Evolutionary conservation across 768 basidiomycete genomes (phyloP).

Genomic region (Chiua virens): DNA sequence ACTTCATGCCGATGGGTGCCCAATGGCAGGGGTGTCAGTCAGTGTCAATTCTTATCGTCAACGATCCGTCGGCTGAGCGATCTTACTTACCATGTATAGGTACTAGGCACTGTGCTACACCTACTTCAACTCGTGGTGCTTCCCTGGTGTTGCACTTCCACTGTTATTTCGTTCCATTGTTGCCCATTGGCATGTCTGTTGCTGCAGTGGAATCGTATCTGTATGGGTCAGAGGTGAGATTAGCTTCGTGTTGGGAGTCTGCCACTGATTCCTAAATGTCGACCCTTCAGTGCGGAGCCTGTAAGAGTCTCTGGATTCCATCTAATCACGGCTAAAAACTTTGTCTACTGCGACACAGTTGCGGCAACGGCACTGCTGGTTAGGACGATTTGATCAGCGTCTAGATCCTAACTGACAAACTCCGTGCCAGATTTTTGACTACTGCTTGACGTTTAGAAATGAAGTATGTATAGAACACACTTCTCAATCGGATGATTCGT

Average conservation of each 20-base stretch:
- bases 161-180: too few species aligned
- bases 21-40: too few species aligned
- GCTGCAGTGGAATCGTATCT: slow-evolving; percentile 8
- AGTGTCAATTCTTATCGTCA: too few species aligned
- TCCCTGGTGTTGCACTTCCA: too few species aligned
- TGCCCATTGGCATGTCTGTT: slow-evolving; percentile 7
- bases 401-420: not conserved
- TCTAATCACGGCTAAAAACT: not conserved
- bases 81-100: too few species aligned
- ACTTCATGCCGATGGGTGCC: too few species aligned
- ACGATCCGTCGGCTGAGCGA: too few species aligned
- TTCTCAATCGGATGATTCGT: not conserved
- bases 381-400: not conserved
- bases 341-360: not conserved
- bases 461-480: slow-evolving; percentile 1
- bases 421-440: slow-evolving; percentile 13
- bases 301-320: slow-evolving; percentile 2
- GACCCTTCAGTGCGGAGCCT: slow-evolving; percentile 2
- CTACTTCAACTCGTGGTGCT: too few species aligned
- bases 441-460: slow-evolving; percentile 12
- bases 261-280: too few species aligned
- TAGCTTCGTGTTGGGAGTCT: too few species aligned
- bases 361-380: slow-evolving; percentile 14
- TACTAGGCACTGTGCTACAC: too few species aligned
- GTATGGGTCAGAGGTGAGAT: slow-evolving; percentile 11